Percentiles rank a stretch among this genome's conserved stretches.
Conservation (phyloP, 306 rosid genomes). For the Phaseolus lunatus region DNA sequence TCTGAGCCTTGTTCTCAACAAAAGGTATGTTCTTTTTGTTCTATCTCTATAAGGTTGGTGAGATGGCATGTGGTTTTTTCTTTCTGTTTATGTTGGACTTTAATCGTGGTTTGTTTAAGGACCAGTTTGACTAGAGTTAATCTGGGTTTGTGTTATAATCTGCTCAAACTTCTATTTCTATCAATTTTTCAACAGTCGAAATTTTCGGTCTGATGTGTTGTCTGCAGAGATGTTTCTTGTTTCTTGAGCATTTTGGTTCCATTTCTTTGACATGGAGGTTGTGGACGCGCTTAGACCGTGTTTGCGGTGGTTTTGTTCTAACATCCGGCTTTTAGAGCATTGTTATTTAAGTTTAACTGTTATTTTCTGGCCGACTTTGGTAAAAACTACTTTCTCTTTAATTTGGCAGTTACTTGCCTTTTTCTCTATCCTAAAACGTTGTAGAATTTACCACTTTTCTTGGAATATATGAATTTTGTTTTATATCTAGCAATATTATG, state of each 20-base stretch:
- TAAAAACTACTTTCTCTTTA: not conserved
- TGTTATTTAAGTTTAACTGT: not conserved
- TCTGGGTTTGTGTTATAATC: constrained; percentile 35
- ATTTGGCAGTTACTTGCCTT: not conserved
- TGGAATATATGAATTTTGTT: not conserved
- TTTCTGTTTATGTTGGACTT: constrained; percentile 1
- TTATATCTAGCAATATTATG: constrained; percentile 9
- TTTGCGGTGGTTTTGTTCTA: not conserved
- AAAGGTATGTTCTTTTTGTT: constrained; percentile 43
- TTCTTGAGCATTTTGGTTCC: not conserved
- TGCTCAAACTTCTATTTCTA: not conserved
- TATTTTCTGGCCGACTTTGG: not conserved
- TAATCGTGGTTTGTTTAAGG: not conserved
- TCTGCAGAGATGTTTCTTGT: constrained; percentile 18
- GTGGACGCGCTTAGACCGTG: constrained; percentile 1
- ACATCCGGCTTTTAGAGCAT: not conserved
- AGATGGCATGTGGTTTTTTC: not conserved
- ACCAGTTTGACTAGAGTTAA: not conserved
- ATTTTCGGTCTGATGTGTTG: constrained; percentile 40
- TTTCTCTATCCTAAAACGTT: constrained; percentile 17
- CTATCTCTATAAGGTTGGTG: not conserved
- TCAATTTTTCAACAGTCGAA: not conserved
- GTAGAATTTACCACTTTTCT: not conserved
- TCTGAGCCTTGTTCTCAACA: not conserved
- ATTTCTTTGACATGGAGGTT: constrained; percentile 10